Evolutionary conservation across 257 asterid species (phyloP).

Genomic region (Nicotiana paniculata): DNA sequence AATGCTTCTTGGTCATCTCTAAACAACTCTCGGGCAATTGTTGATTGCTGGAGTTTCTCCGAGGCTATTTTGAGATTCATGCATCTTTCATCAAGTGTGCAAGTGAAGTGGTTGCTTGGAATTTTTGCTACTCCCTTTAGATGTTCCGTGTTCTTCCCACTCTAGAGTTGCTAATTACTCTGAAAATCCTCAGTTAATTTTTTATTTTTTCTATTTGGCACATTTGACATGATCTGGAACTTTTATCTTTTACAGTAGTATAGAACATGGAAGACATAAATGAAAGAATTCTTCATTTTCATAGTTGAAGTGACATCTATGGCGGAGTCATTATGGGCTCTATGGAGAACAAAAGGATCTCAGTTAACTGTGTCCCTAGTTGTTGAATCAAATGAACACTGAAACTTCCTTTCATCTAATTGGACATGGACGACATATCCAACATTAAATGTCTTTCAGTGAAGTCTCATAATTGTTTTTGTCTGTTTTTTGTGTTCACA

Average conservation of each 20-base stretch:
- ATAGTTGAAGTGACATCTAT: conserved; percentile 22
- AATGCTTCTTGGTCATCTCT: neutral
- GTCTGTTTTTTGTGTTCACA: conserved; percentile 12
- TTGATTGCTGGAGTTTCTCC: neutral
- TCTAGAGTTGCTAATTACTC: neutral
- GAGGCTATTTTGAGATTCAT: neutral
- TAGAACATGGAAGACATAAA: conserved; percentile 5
- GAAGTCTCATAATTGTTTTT: neutral
- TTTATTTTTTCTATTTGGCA: neutral
- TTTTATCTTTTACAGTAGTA: neutral
- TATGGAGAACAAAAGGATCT: conserved; percentile 25
- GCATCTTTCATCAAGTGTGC: neutral
- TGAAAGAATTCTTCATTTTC: neutral
- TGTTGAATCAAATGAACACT: conserved; percentile 16
- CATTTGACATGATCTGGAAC: neutral
- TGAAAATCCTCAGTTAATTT: neutral
- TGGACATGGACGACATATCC: neutral
- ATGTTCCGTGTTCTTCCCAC: neutral
- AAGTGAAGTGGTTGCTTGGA: neutral
- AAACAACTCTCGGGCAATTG: neutral
- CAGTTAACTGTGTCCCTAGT: neutral
- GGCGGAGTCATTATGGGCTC: conserved; percentile 4
- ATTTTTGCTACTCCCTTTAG: neutral
- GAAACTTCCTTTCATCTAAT: conserved; percentile 2
- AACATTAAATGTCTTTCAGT: conserved; percentile 2